phyloP scores from a whole-genome alignment of 495 filamentous ascomycete species.

The Haplographium delicatum region DNA sequence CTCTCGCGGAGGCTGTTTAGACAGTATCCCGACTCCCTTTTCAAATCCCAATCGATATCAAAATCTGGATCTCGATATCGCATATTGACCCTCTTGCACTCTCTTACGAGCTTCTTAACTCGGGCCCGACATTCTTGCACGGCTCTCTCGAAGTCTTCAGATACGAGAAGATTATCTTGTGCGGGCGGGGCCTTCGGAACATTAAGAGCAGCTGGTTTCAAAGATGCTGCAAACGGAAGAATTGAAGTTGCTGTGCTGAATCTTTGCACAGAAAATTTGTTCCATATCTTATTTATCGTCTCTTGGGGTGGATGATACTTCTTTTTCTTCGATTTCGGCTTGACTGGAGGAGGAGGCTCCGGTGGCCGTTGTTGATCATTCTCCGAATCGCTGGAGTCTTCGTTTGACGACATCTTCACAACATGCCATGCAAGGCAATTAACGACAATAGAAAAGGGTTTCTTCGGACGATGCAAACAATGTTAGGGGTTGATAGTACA shows the following conservation, averaged over 20 bases:
- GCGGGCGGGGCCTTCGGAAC: constrained; percentile 40
- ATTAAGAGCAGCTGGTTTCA: constrained; percentile 24
- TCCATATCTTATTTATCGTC: constrained; percentile 73
- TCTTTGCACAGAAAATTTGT: constrained; percentile 61
- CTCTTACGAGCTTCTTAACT: constrained; percentile 75
- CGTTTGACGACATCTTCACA: constrained; percentile 5
- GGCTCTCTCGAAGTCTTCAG: constrained; percentile 56
- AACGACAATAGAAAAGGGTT: background rate
- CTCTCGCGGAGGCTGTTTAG: constrained; percentile 52
- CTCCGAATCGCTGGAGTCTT: constrained; percentile 12
- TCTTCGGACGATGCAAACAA: no score
- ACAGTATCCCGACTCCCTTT: constrained; percentile 45
- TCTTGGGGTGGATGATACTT: constrained; percentile 61
- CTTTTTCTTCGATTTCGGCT: constrained; percentile 31
- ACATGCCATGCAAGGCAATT: background rate
- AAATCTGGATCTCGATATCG: constrained; percentile 91
- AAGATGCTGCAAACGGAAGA: constrained; percentile 8
- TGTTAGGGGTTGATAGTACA: background rate
- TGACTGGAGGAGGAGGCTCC: background rate
- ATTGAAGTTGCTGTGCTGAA: constrained; percentile 44
- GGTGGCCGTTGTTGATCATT: background rate
- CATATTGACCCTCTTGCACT: constrained; percentile 79
- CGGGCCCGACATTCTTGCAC: constrained; percentile 62
- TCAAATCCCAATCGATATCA: constrained; percentile 59
- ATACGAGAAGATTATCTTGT: constrained; percentile 32